Conservation (phyloP, 148 eudicot genomes). For the Chenopodium quinoa region DNA sequence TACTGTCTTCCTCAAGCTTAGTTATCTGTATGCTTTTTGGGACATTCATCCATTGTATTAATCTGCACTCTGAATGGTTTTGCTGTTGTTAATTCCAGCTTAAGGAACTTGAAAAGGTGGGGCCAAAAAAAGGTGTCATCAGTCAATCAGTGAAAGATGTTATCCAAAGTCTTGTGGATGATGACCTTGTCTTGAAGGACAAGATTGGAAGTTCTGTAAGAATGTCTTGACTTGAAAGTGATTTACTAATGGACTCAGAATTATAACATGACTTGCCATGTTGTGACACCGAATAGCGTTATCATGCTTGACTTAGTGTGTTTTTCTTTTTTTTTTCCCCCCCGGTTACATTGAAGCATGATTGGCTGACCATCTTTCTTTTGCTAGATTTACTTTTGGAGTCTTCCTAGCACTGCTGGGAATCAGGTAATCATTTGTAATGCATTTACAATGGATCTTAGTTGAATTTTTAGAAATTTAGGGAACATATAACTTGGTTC, state of each 20-base stretch:
- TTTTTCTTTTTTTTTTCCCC: not conserved
- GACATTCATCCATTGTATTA: not conserved
- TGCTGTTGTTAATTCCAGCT: slow-evolving; percentile 48
- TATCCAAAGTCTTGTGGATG: slow-evolving; percentile 91
- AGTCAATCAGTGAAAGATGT: slow-evolving; percentile 97
- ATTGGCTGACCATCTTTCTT: slow-evolving; percentile 10
- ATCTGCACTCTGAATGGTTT: slow-evolving; percentile 4
- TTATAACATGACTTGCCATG: slow-evolving; percentile 6
- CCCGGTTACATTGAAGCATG: not conserved
- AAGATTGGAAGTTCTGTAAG: slow-evolving; percentile 91
- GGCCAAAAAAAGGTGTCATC: slow-evolving; percentile 97
- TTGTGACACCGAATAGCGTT: not conserved
- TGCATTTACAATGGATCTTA: not conserved
- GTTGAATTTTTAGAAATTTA: not conserved
- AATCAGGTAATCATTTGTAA: slow-evolving; percentile 63
- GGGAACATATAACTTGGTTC: not conserved
- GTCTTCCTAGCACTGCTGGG: slow-evolving; percentile 98
- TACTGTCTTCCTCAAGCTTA: not conserved
- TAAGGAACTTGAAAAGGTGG: slow-evolving; percentile 96
- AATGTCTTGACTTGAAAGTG: slow-evolving; percentile 17
- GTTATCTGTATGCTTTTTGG: not conserved
- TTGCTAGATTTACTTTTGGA: slow-evolving; percentile 90
- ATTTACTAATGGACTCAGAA: slow-evolving; percentile 15
- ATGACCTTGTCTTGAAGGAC: slow-evolving; percentile 93
- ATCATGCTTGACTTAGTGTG: not conserved